Conservation (phyloP, 1,139 yeast species). For the Sugiyamaella xylanicola region DNA sequence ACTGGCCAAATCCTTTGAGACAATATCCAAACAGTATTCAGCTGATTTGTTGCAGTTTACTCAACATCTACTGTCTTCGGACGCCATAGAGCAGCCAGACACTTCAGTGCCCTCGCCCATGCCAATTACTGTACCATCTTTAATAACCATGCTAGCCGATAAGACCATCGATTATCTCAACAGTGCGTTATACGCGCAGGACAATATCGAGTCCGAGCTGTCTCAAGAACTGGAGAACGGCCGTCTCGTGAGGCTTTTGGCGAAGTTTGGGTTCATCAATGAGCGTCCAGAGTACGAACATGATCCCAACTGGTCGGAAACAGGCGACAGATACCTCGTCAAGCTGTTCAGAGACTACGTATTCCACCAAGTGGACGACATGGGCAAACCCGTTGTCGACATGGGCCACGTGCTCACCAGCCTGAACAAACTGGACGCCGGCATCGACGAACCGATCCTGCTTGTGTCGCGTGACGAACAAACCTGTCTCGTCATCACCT, state of each 20-base stretch:
- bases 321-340: conserved; percentile 75
- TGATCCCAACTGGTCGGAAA: conserved; percentile 67
- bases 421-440: conserved; percentile 89
- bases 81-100: conserved; percentile 16
- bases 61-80: conserved; percentile 20
- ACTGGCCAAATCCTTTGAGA: conserved; percentile 28
- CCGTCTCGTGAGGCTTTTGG: conserved; percentile 74
- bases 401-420: conserved; percentile 77
- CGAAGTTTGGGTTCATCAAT: conserved; percentile 76
- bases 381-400: conserved; percentile 77
- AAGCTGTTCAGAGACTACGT: conserved; percentile 80
- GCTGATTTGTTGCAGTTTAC: conserved; percentile 29
- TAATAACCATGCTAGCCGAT: conserved; percentile 32
- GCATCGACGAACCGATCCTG: conserved; percentile 78
- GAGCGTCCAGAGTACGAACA: conserved; percentile 70
- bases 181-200: conserved; percentile 59
- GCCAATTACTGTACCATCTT: conserved; percentile 13
- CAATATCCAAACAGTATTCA: conserved; percentile 26
- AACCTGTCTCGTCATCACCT: conserved; percentile 34
- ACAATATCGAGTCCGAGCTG: conserved; percentile 67
- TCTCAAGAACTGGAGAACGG: conserved; percentile 84
- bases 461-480: conserved; percentile 78
- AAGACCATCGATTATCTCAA: conserved; percentile 42
- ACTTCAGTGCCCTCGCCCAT: neutral
- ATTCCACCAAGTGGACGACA: conserved; percentile 79